Base-by-base conservation (phyloP, 2,329 filamentous ascomycete species). In the Macrophomina pseudophaseolina region DNA sequence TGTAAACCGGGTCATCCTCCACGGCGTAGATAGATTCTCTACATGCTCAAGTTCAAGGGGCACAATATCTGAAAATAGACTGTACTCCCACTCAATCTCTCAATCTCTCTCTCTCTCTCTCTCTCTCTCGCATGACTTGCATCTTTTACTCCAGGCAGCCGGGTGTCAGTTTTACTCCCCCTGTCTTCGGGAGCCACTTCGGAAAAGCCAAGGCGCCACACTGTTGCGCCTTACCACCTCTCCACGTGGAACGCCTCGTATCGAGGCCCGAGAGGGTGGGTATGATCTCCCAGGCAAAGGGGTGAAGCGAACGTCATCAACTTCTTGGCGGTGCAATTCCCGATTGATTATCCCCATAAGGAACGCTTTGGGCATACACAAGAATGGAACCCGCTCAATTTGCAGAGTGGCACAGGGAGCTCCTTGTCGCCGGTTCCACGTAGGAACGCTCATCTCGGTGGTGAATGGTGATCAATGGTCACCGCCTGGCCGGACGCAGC, bases 261-360 rank as follows among this genome's bases (percentile, higher is more conserved):
- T 18, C 14, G 23, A 32, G 14, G n/a, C 28, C 56, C n/a, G 9
- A 35, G 38, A 1, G 38, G 18, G 38, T 46, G 40, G 56, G 30
- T 48, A 44, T 59, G 56, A 46, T 59, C 40, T 16, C 56, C 56
- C 28, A 30, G 14, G 8, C 28, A 59, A 44, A 8, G 38, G 54
- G 38, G 38, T 30, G 35, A n/a, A 35, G 30, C 30, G 51, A 35
- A 53, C 30, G 32, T n/a, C 54, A n/a, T 54, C 23, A 9, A 44
- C 18, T 5, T 12, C 51, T 53, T 53, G 14, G 28, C 51, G 51
- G n/a, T 35, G 30, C 11, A 16, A 16, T 18, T 12, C 51, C 51
- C 14, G 30, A 6, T 53, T 28, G 30, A 35, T 32, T 14, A 3
- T 53, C 35, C 30, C 14, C 30, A 16, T 7, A 7, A 33, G 14